Evolutionary conservation across 495 filamentous ascomycete species (phyloP), one percentile per base, ranked within the genome.

Genomic region (Neurospora sp.): DNA sequence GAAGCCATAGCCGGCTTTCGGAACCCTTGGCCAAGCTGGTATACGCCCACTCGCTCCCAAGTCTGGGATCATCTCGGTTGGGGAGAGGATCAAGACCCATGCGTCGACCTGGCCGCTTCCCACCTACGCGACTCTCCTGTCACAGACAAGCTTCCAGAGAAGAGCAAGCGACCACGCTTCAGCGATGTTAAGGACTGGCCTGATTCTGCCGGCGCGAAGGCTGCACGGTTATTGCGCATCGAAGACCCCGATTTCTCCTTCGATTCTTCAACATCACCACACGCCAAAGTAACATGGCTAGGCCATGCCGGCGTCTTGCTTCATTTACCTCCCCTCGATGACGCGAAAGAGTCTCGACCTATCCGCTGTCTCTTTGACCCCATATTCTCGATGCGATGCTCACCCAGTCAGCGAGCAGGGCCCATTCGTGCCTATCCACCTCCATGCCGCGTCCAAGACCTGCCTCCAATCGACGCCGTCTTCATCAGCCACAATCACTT

Each of bases 11-110:
- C 70, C 10, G 82, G 81, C 53, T 89, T 89, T 74, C 77, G 76
- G 16, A 89, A 88, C 71, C 87, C 87, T 2, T 89, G 87, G 87
- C 84, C 85, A 0, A 87, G 85, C 37, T 85, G 81, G 76, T 73
- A 78, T 39, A 78, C 76, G 31, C 79, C 78, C 0, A 77, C 79
- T 0, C 69, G 65, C 12, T 31, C 77, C 3, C 72, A 81, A 38
- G 37, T 77, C 39, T 83, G 82, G 70, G 42, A 72, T 27, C 74
- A 70, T 20, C 70, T 80, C 4, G 53, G 71, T 35, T 81, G 79
- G 79, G 77, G 79, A 20, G 71, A 74, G 0, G 76, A 78, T 31
- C 27, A 70, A 0, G 75, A 79, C n/a, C 72, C 72, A 6, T 78
- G 65, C 20, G 45, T 79, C 10, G 71, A 73, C 16, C 65, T 80